These are phyloP conservation scores for Yamadazyma atmosphaerica DNA, from an alignment of 1,139 yeast species.

Conservation along the genomic window DNA sequence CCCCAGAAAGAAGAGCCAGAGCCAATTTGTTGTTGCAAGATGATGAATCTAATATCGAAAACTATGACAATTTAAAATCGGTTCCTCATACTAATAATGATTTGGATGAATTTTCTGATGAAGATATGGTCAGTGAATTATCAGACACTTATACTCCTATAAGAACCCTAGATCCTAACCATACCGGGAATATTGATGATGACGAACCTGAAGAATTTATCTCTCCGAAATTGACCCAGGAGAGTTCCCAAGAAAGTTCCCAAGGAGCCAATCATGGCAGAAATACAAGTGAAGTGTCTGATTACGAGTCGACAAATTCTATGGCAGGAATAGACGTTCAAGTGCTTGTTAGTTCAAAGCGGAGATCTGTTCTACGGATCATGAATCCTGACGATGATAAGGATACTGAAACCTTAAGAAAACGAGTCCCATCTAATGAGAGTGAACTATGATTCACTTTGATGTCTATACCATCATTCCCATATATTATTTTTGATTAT, in stretches of 20 bases:
- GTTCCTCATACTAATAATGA: constrained; percentile 7
- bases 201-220: too few relatives aligned
- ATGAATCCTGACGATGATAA: constrained; percentile 57
- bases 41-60: constrained; percentile 15
- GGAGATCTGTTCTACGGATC: constrained; percentile 61
- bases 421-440: constrained; percentile 34
- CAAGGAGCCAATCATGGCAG: too few relatives aligned
- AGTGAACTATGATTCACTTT: background rate
- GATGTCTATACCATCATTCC: too few relatives aligned
- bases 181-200: too few relatives aligned
- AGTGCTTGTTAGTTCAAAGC: constrained; percentile 69
- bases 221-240: too few relatives aligned
- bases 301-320: constrained; percentile 9
- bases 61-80: background rate
- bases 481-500: too few relatives aligned
- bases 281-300: constrained; percentile 8
- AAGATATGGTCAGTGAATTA: background rate
- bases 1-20: constrained; percentile 13
- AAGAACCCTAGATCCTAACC: background rate
- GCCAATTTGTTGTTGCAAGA: constrained; percentile 13
- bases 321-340: constrained; percentile 60
- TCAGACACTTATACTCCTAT: background rate
- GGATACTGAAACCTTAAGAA: constrained; percentile 14
- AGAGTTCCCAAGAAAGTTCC: too few relatives aligned
- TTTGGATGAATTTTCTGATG: constrained; percentile 14